phyloP scores from a whole-genome alignment of 352 stramenopile genomes.

The Globisporangium canariense region DNA sequence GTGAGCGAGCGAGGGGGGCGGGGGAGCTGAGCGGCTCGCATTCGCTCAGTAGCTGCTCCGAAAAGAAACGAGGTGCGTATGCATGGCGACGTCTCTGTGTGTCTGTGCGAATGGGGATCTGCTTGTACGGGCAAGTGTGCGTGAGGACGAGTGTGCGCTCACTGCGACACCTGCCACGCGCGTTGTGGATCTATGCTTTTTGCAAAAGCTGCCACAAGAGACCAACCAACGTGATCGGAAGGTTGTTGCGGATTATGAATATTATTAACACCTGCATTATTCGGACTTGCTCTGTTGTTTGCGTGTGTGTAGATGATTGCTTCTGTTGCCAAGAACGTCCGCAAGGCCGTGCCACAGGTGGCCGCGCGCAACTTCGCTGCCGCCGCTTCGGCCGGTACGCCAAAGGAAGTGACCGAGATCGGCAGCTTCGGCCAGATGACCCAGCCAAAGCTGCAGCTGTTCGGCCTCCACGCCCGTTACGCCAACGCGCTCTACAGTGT shows the following conservation, averaged over 20 bases:
- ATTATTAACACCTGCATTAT: not conserved
- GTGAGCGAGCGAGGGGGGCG: not conserved
- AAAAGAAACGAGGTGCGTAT: conserved; percentile 21
- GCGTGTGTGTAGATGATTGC: conserved; percentile 46
- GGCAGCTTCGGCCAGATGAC: conserved; percentile 78
- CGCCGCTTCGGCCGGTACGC: conserved; percentile 21
- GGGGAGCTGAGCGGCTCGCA: conserved; percentile 4
- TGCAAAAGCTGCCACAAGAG: not conserved
- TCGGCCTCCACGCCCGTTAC: conserved; percentile 95
- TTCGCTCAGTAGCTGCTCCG: conserved; percentile 21
- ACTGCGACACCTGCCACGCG: not conserved
- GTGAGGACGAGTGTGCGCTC: not conserved
- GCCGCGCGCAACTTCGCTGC: conserved; percentile 39
- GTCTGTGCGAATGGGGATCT: not conserved
- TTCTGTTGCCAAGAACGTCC: conserved; percentile 68
- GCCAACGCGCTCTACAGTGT: conserved; percentile 97
- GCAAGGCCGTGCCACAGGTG: conserved; percentile 37
- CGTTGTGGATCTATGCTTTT: not conserved
- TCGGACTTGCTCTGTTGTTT: not conserved
- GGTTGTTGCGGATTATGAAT: not conserved
- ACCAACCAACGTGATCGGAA: not conserved
- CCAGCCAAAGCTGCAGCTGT: conserved; percentile 92
- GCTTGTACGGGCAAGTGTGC: not conserved
- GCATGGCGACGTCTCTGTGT: not conserved
- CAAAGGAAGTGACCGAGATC: conserved; percentile 61